phyloP scores from a whole-genome alignment of 225 moss, liverwort and hornwort genomes.

The Straminergon stramineum region DNA sequence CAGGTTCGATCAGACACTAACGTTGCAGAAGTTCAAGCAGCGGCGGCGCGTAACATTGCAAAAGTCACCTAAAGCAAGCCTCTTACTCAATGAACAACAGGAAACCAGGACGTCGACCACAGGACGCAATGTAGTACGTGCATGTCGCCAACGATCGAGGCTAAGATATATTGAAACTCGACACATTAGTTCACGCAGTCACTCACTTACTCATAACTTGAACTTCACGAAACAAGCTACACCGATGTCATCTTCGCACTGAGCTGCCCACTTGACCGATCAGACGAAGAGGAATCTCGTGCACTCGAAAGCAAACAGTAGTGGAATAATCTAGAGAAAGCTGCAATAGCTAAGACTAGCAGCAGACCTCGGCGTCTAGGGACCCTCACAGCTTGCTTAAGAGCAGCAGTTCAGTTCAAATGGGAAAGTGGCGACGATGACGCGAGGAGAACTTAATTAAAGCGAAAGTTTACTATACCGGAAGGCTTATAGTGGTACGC shows the following conservation, averaged over 20 bases:
- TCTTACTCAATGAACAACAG: background rate
- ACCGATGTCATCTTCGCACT: background rate
- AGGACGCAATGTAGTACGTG: background rate
- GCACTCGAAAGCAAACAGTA: background rate
- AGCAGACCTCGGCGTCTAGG: background rate
- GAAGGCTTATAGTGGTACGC: conserved; percentile 81
- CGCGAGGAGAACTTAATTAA: background rate
- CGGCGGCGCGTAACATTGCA: background rate
- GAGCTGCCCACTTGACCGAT: background rate
- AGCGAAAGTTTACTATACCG: conserved; percentile 21
- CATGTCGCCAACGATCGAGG: background rate
- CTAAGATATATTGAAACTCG: background rate
- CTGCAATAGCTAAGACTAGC: background rate
- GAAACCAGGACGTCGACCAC: background rate
- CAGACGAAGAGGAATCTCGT: background rate
- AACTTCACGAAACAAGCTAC: background rate
- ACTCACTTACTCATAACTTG: background rate
- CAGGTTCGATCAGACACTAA: background rate
- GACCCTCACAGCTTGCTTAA: background rate
- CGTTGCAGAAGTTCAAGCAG: background rate
- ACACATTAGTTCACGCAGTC: no score
- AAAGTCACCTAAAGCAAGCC: background rate
- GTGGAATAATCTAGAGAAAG: background rate
- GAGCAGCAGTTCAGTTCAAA: background rate
- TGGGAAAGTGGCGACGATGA: background rate